Conservation (phyloP, 495 filamentous ascomycete species). For the Lophiostoma macrostomum region DNA sequence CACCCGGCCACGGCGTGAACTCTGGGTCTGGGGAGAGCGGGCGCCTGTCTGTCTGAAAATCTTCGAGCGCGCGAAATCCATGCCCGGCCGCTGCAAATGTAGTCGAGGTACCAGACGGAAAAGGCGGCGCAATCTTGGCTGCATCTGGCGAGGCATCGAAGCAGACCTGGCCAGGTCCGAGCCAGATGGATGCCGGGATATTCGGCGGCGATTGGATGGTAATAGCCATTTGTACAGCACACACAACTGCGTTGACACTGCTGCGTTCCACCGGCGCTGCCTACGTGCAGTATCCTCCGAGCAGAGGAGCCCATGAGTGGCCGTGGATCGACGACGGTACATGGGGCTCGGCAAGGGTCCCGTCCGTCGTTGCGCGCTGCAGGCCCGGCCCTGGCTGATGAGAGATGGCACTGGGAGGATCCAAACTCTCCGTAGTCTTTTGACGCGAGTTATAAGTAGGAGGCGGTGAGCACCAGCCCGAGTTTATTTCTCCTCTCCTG, state of each 20-base stretch:
- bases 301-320: background rate
- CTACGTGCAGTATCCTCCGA: background rate
- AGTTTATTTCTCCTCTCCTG: background rate
- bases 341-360: background rate
- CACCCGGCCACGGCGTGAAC: too few species aligned
- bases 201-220: slow-evolving; percentile 11
- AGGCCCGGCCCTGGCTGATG: slow-evolving; percentile 1
- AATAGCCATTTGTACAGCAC: slow-evolving; percentile 13
- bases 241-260: slow-evolving; percentile 4
- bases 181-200: slow-evolving; percentile 1
- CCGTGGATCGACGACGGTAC: slow-evolving; percentile 3
- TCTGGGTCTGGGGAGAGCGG: too few species aligned
- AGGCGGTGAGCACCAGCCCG: slow-evolving; percentile 12
- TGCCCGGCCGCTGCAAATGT: too few species aligned
- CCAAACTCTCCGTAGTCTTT: background rate
- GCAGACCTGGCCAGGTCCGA: slow-evolving; percentile 9
- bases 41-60: too few species aligned
- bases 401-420: slow-evolving; percentile 8
- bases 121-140: too few species aligned
- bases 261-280: slow-evolving; percentile 1
- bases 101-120: too few species aligned
- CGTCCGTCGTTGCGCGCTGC: background rate
- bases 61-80: too few species aligned
- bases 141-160: background rate
- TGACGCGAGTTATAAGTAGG: slow-evolving; percentile 6